These are phyloP conservation scores for Furcasterigmium sp. DNA, from an alignment of 2,329 filamentous ascomycete species.

Conservation along the genomic window DNA sequence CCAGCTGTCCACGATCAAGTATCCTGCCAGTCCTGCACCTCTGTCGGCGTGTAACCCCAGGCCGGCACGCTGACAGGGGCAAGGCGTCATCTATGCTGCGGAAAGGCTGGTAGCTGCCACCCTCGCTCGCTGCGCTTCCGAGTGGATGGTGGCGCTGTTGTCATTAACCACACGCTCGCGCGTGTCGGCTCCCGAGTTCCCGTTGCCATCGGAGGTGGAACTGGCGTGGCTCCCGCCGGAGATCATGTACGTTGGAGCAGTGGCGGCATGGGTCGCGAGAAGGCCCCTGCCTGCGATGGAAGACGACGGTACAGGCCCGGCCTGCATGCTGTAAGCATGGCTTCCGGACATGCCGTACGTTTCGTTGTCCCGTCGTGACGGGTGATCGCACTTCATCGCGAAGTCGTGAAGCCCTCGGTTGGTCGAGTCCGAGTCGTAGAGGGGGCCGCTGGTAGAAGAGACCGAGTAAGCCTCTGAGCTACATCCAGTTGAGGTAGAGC, in stretches of 20 bases:
- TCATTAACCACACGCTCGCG: no score
- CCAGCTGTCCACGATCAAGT: not conserved
- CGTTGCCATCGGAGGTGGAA: not conserved
- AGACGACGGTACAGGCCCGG: not conserved
- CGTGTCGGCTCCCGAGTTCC: not conserved
- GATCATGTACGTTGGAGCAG: constrained; percentile 1
- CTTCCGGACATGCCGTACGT: not conserved
- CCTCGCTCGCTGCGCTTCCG: not conserved
- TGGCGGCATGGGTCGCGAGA: not conserved
- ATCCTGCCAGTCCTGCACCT: not conserved
- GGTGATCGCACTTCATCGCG: not conserved
- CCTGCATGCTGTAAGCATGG: not conserved
- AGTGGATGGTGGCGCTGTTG: not conserved
- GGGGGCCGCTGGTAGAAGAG: constrained; percentile 7
- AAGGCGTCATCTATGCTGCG: not conserved
- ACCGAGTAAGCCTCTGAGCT: constrained; percentile 7
- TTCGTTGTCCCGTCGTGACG: not conserved
- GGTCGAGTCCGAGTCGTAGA: constrained; percentile 10
- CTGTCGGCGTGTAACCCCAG: not conserved
- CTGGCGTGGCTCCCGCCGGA: not conserved
- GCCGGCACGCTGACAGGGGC: not conserved
- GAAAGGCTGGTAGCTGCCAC: not conserved
- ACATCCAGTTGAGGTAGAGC: constrained; percentile 3
- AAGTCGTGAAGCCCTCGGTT: not conserved
- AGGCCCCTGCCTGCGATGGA: not conserved